phyloP scores from a whole-genome alignment of 768 basidiomycete species.

The Macrolepiota dolichaula region DNA sequence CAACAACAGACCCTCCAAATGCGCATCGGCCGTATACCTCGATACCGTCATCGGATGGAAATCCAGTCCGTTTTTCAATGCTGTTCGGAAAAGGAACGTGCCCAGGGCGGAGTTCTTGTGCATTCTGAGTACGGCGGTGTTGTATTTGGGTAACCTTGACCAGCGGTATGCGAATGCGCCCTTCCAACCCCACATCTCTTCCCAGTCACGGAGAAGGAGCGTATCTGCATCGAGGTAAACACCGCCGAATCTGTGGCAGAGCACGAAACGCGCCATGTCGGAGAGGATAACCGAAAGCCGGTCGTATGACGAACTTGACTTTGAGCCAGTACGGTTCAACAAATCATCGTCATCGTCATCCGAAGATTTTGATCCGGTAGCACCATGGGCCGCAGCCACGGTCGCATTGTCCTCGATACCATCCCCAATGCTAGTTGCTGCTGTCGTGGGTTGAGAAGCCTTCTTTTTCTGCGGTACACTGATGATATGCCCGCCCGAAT shows the following conservation, averaged over 20 bases:
- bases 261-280: conserved; percentile 95
- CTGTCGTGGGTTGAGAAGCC: conserved; percentile 12
- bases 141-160: conserved; percentile 90
- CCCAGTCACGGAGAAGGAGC: conserved; percentile 91
- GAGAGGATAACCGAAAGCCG: conserved; percentile 88
- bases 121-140: conserved; percentile 89
- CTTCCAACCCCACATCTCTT: conserved; percentile 93
- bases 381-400: conserved; percentile 36
- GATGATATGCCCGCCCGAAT: conserved; percentile 79
- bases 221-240: conserved; percentile 95
- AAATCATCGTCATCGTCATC: conserved; percentile 51
- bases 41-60: conserved; percentile 95
- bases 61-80: conserved; percentile 85
- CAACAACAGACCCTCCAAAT: conserved; percentile 70
- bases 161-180: conserved; percentile 95
- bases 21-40: conserved; percentile 79
- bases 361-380: background rate
- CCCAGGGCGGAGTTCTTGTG: conserved; percentile 87
- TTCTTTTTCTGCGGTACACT: conserved; percentile 43
- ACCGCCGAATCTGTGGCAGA: conserved; percentile 91
- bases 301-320: conserved; percentile 85
- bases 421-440: conserved; percentile 12
- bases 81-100: conserved; percentile 88
- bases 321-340: conserved; percentile 81
- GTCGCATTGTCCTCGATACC: conserved; percentile 45